These are phyloP conservation scores for Pseudogymnoascus pannorum DNA, from an alignment of 2,329 filamentous ascomycete species.

Conservation along the genomic window DNA sequence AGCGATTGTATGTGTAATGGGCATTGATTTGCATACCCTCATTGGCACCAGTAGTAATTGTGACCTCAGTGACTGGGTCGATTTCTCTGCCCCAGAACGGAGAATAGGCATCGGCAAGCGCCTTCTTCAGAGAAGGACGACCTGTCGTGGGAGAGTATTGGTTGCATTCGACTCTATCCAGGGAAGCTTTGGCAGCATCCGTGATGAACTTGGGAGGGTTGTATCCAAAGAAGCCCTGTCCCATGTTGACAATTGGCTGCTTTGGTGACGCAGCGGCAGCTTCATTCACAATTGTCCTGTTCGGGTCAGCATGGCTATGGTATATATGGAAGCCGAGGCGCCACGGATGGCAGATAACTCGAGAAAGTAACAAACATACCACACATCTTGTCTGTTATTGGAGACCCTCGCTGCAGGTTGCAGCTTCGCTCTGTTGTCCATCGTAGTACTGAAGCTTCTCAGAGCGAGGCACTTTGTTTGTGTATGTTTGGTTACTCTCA, in stretches of 20 bases:
- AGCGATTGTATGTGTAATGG: neutral
- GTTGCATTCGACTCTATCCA: conserved; percentile 92
- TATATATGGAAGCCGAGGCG: neutral
- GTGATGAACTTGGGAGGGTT: conserved; percentile 89
- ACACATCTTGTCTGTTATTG: conserved; percentile 50
- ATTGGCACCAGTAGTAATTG: conserved; percentile 87
- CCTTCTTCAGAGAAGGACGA: conserved; percentile 83
- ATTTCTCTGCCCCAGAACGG: conserved; percentile 77
- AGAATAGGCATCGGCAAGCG: conserved; percentile 86
- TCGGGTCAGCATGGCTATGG: neutral
- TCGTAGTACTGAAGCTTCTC: conserved; percentile 20
- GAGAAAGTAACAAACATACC: conserved; percentile 32
- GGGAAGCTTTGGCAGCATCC: conserved; percentile 80
- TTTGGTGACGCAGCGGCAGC: conserved; percentile 54
- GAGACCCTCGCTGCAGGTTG: conserved; percentile 48
- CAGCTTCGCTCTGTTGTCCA: conserved; percentile 29
- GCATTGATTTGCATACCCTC: conserved; percentile 43
- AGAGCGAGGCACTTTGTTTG: neutral
- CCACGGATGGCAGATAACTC: neutral
- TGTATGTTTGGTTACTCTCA: neutral
- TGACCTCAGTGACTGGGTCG: conserved; percentile 86
- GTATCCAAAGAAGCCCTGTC: conserved; percentile 76
- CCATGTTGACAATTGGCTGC: conserved; percentile 59
- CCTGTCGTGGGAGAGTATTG: conserved; percentile 97
- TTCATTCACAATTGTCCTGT: conserved; percentile 59